These are phyloP conservation scores for Fonsecaea pedrosoi DNA, from an alignment of 2,329 filamentous ascomycete genomes.

Conservation along the genomic window DNA sequence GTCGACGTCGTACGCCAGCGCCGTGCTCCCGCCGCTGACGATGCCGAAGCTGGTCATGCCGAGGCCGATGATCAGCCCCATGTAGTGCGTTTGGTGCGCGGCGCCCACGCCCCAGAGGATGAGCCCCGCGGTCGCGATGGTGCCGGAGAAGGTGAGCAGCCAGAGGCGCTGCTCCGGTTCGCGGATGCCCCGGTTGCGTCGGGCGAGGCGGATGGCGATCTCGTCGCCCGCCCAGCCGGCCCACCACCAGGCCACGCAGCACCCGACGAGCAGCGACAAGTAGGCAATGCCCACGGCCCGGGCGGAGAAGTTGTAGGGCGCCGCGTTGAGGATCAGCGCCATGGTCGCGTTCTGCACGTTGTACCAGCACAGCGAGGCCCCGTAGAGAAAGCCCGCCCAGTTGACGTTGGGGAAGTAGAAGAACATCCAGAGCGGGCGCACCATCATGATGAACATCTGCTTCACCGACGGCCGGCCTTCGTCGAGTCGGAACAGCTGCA, in stretches of 20 bases:
- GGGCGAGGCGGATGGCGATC: constrained; percentile 37
- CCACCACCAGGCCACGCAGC: constrained; percentile 31
- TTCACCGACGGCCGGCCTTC: constrained; percentile 16
- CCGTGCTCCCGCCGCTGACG: constrained; percentile 53
- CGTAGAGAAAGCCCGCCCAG: constrained; percentile 52
- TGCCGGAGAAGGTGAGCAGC: constrained; percentile 42
- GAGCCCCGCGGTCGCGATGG: constrained; percentile 54
- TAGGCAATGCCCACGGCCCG: constrained; percentile 42
- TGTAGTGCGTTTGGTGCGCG: constrained; percentile 55
- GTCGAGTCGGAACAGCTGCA: constrained; percentile 16
- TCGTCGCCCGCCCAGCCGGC: constrained; percentile 39
- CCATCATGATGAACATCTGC: constrained; percentile 31
- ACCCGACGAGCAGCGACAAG: constrained; percentile 40
- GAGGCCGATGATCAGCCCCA: constrained; percentile 54
- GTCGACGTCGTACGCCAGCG: constrained; percentile 57
- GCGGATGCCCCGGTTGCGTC: constrained; percentile 38
- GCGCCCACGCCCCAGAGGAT: constrained; percentile 62
- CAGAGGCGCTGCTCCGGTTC: constrained; percentile 43
- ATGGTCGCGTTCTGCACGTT: constrained; percentile 45
- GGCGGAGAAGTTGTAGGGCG: constrained; percentile 43
- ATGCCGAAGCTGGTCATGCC: constrained; percentile 42
- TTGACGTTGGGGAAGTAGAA: constrained; percentile 48
- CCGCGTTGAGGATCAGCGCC: constrained; percentile 40
- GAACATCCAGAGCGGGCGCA: constrained; percentile 37
- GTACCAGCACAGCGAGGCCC: constrained; percentile 45